phyloP scores from a whole-genome alignment of 805 yeast genomes.

The Cyberlindnera sargentensis region DNA sequence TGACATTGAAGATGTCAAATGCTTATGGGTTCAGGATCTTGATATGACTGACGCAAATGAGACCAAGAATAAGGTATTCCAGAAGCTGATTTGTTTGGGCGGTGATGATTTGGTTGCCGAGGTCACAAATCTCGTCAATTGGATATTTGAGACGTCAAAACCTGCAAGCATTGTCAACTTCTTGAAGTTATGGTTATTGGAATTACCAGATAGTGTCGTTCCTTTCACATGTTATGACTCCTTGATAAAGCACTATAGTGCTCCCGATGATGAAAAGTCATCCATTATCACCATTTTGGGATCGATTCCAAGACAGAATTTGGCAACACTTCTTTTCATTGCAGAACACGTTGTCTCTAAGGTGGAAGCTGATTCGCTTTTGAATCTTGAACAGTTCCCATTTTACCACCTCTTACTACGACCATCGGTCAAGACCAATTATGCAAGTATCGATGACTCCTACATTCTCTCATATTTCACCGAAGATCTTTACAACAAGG shows the following conservation, averaged over 20 bases:
- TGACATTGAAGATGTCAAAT: slow-evolving; percentile 3
- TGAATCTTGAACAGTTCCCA: slow-evolving; percentile 13
- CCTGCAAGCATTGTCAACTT: slow-evolving; percentile 27
- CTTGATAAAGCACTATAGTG: slow-evolving; percentile 11
- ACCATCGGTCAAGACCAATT: slow-evolving; percentile 15
- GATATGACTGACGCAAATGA: slow-evolving; percentile 14
- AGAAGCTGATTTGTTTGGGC: neutral
- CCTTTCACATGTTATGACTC: slow-evolving; percentile 29
- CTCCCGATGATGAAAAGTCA: slow-evolving; percentile 2
- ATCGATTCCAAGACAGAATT: slow-evolving; percentile 25
- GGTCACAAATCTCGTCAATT: slow-evolving; percentile 2
- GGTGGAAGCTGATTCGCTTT: slow-evolving; percentile 3
- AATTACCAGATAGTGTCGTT: slow-evolving; percentile 51
- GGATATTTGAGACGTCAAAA: slow-evolving; percentile 7
- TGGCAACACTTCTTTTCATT: slow-evolving; percentile 19
- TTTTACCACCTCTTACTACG: slow-evolving; percentile 21
- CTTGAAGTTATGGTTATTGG: slow-evolving; percentile 49
- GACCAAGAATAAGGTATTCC: slow-evolving; percentile 4
- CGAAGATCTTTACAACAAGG: slow-evolving; percentile 9
- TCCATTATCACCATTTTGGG: slow-evolving; percentile 13
- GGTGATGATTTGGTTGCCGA: neutral
- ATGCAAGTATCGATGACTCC: slow-evolving; percentile 8
- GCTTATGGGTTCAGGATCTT: slow-evolving; percentile 12
- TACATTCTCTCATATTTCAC: slow-evolving; percentile 5
- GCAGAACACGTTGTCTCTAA: slow-evolving; percentile 14